Evolutionary conservation across 129 eudicot genomes (phyloP).

Genomic region (Silybum marianum): DNA sequence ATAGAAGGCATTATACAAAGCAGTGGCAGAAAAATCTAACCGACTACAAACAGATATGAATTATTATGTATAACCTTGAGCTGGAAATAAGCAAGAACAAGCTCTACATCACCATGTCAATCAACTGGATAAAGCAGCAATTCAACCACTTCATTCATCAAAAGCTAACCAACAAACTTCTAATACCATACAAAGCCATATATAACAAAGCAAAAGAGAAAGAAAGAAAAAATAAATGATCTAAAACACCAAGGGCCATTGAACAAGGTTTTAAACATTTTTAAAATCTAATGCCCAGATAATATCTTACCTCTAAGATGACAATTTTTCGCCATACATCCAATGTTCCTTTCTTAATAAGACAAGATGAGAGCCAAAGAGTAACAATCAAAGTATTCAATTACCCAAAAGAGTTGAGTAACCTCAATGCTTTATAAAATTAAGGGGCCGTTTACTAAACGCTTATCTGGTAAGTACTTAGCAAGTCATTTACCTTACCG

Average conservation of each 20-base stretch:
- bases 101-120: not conserved
- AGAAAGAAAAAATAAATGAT: not conserved
- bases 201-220: not conserved
- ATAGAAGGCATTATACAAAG: no score
- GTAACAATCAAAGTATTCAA: not conserved
- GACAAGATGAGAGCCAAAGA: not conserved
- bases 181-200: not conserved
- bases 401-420: not conserved
- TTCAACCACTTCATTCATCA: not conserved
- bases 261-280: slow-evolving; percentile 4
- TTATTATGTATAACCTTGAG: no score
- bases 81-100: no score
- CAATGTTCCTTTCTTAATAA: not conserved
- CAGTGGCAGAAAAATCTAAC: not conserved
- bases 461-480: no score
- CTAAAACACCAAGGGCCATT: not conserved
- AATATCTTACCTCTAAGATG: not conserved
- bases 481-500: no score
- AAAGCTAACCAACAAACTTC: not conserved
- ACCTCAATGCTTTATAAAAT: not conserved
- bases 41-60: not conserved
- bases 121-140: not conserved
- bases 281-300: not conserved
- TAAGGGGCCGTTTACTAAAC: no score
- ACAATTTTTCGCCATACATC: not conserved